phyloP scores from a whole-genome alignment of 805 yeast genomes.

The Myxozyma monticola region DNA sequence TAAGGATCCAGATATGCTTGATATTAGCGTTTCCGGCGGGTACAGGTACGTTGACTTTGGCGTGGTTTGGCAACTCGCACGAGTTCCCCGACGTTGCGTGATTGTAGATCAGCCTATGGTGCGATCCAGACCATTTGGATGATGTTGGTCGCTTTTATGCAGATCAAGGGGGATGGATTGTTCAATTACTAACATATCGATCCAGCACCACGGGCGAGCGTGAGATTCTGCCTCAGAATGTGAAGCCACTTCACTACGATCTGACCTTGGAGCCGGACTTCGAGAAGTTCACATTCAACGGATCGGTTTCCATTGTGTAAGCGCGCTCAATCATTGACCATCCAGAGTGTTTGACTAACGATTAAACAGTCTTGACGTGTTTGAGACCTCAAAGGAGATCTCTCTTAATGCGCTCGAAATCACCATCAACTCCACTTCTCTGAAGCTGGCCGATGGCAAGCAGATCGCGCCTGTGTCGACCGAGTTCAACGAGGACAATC shows the following conservation, averaged over 20 bases:
- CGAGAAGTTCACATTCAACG: conserved; percentile 48
- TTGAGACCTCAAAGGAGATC: conserved; percentile 47
- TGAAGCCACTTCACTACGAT: conserved; percentile 74
- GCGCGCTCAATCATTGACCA: not conserved
- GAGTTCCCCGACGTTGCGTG: not conserved
- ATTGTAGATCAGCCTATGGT: not conserved
- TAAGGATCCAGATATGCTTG: conserved; percentile 28
- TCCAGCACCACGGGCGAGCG: conserved; percentile 34
- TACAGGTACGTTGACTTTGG: conserved; percentile 16
- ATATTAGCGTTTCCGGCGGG: conserved; percentile 23
- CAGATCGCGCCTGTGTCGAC: conserved; percentile 35
- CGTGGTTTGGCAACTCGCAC: too few species aligned
- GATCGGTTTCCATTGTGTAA: conserved; percentile 49
- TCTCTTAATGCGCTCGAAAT: conserved; percentile 65
- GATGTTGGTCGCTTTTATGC: not conserved
- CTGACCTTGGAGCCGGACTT: conserved; percentile 65
- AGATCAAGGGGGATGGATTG: not conserved
- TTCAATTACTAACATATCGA: not conserved
- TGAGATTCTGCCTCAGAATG: conserved; percentile 58
- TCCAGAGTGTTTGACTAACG: not conserved
- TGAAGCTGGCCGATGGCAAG: conserved; percentile 30
- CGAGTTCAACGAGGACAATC: conserved; percentile 52
- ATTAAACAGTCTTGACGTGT: conserved; percentile 42
- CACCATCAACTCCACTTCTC: conserved; percentile 52
- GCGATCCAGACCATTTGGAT: not conserved